Evolutionary conservation across 2,329 filamentous ascomycete genomes (phyloP).

Genomic region (Fusarium mangiferae): DNA sequence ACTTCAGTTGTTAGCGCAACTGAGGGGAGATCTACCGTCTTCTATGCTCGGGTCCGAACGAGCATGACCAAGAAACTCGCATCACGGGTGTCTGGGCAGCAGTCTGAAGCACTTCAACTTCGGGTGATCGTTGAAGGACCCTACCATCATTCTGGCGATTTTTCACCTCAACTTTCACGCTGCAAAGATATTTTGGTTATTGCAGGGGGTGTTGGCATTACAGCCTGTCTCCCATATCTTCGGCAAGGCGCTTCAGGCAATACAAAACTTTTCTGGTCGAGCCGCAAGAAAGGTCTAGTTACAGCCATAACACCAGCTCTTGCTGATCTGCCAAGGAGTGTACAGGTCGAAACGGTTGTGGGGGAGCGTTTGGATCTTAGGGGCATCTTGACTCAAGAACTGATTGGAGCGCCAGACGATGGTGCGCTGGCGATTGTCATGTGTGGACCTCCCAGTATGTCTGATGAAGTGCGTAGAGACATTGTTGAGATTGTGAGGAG

Average conservation of each 20-base stretch:
- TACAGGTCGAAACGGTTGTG: conserved; percentile 38
- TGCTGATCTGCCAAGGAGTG: conserved; percentile 14
- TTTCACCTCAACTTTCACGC: conserved; percentile 30
- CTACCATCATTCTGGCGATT: conserved; percentile 41
- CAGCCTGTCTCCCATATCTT: conserved; percentile 45
- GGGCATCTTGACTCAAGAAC: conserved; percentile 36
- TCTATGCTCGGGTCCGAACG: conserved; percentile 36
- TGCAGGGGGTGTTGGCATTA: conserved; percentile 49
- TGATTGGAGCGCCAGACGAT: conserved; percentile 22
- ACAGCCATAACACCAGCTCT: conserved; percentile 28
- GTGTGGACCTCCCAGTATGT: conserved; percentile 46
- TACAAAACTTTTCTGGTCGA: conserved; percentile 43
- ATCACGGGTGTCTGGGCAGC: conserved; percentile 4
- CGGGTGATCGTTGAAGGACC: conserved; percentile 43
- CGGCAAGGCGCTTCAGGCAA: conserved; percentile 9
- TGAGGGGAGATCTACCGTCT: background rate
- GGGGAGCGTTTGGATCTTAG: conserved; percentile 38
- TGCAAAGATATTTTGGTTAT: conserved; percentile 45
- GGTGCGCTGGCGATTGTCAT: conserved; percentile 41
- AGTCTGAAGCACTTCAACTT: conserved; percentile 12
- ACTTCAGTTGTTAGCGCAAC: background rate
- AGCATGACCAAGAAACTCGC: conserved; percentile 40
- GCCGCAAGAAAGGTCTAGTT: conserved; percentile 32
- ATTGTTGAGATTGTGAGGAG: conserved; percentile 37
- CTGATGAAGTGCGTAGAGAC: conserved; percentile 42